Evolutionary conservation across 139 green algal genomes (phyloP), one percentile per base, ranked within the genome.

Genomic region (Coelastrella sp.): DNA sequence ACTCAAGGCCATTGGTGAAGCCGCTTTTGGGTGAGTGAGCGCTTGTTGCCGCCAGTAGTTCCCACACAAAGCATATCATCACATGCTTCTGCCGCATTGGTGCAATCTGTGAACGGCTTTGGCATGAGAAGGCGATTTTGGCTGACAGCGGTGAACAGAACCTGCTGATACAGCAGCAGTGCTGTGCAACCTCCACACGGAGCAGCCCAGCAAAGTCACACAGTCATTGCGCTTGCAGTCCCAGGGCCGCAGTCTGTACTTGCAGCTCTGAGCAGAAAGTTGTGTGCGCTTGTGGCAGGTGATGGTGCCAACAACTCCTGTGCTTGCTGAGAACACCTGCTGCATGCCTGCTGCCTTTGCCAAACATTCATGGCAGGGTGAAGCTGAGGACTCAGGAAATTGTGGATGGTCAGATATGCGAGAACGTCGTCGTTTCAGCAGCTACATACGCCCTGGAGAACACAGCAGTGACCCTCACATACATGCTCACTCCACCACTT

Each of bases 1-100:
- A 35, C 72, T 91, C 70, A 91, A 88, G 70, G 88, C 80, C 1
- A 58, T 91, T 60, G 88, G 88, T 5, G 88, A 91, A 70, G 80
- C 80, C 68, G 88, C 81, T 7, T 91, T 91, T 70, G 88, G 88
- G 85, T 90, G 25, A 66, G 85, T 14, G 56, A 4, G 6, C 5
- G 63, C 11, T 70, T 12, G 12, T 12, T 20, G 14, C 5, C 5
- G 63, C 4, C 63, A 70, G 12, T 15, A 76, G 7, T 4, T 10
- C 68, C 63, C 12, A 70, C 63, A 70, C 63, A 70, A 70, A 70
- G 63, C 63, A 70, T 70, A 4, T 22, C 3, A 70, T 22, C 63
- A 70, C 5, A 22, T 49, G 35, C 1, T 1, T 1, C 35, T 49
- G 35, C 35, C 35, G 35, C 35, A 49, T 49, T 49, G 35, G 3